Conservation (phyloP, 2,329 filamentous ascomycete species). For the Sporothrix variecibatus region DNA sequence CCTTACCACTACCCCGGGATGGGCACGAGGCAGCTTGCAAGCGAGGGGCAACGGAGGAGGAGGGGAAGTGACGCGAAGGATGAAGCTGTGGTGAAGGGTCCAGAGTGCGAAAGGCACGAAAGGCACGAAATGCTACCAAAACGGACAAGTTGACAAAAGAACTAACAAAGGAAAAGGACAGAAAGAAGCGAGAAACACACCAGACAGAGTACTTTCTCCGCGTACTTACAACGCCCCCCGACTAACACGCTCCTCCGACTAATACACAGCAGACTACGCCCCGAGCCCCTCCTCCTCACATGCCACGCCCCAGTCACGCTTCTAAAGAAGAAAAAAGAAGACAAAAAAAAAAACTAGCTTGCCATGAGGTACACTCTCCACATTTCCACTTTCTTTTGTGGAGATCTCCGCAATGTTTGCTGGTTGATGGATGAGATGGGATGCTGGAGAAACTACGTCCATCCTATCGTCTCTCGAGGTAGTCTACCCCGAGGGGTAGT, state of each 20-base stretch:
- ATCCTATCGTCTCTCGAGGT: slow-evolving; percentile 6
- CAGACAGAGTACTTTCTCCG: neutral
- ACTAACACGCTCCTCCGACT: slow-evolving; percentile 5
- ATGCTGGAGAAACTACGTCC: slow-evolving; percentile 19
- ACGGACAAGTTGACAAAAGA: neutral
- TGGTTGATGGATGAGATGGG: neutral
- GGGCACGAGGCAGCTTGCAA: neutral
- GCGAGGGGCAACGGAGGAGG: neutral
- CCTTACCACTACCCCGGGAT: neutral
- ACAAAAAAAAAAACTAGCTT: slow-evolving; percentile 3
- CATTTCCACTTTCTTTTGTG: slow-evolving; percentile 23
- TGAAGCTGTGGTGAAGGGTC: neutral
- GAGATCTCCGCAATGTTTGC: slow-evolving; percentile 19
- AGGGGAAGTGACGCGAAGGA: neutral
- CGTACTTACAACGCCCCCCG: neutral
- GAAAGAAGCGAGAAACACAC: neutral
- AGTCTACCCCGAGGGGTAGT: slow-evolving; percentile 13
- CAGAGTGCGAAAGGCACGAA: neutral
- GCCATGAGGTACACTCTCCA: slow-evolving; percentile 14
- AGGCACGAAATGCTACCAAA: neutral
- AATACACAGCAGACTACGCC: neutral
- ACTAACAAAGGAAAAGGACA: neutral
- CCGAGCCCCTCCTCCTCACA: slow-evolving; percentile 9
- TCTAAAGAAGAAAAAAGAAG: neutral
- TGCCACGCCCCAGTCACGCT: slow-evolving; percentile 1